Evolutionary conservation across 2,329 filamentous ascomycete genomes (phyloP).

Genomic region (Teratosphaeria destructans): DNA sequence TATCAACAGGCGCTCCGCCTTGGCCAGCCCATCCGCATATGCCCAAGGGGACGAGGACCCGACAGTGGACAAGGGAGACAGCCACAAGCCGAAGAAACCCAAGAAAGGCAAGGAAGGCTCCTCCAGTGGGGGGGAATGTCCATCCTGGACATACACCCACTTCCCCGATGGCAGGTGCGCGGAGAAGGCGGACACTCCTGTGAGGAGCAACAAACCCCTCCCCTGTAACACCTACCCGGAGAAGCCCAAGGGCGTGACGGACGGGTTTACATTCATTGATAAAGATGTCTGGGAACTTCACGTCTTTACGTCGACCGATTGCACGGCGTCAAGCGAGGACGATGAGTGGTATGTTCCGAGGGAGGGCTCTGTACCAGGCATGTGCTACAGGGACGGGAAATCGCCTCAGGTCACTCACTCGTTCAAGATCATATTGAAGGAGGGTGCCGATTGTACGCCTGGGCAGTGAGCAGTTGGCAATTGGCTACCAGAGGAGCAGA

Average conservation of each 20-base stretch:
- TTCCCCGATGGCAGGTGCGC: neutral
- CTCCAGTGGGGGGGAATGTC: neutral
- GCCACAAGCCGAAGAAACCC: neutral
- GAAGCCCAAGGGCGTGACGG: neutral
- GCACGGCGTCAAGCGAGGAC: neutral
- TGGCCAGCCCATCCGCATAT: neutral
- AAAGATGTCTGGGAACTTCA: neutral
- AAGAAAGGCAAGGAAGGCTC: neutral
- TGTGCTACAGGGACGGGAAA: neutral
- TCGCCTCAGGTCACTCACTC: neutral
- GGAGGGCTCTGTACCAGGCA: neutral
- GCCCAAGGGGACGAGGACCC: neutral
- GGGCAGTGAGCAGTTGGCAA: neutral
- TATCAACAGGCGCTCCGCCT: neutral
- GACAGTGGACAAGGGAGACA: neutral
- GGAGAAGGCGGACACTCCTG: neutral
- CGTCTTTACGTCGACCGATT: neutral
- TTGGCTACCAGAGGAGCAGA: neutral
- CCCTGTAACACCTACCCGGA: neutral
- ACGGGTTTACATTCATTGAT: neutral
- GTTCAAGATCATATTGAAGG: neutral
- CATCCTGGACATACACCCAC: neutral
- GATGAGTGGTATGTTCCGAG: neutral
- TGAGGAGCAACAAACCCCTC: neutral
- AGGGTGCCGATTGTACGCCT: neutral